Percentiles rank a stretch among this genome's conserved stretches.
Evolutionary conservation across 768 basidiomycete species (phyloP).

Genomic region (Stropharia rugosoannulata): DNA sequence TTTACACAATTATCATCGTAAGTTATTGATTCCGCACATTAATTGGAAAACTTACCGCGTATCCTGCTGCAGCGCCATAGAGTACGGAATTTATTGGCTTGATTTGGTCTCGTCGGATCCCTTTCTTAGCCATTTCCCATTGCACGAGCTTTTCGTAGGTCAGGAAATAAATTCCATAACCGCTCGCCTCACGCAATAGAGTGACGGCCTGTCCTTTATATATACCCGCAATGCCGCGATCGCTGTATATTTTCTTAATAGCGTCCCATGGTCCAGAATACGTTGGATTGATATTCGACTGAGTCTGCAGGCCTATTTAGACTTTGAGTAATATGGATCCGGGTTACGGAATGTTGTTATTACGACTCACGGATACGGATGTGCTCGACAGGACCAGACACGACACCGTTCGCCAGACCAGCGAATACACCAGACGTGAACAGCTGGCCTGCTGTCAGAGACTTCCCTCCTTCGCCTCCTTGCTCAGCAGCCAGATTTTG

Average conservation of each 20-base stretch:
- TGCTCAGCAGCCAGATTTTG: constrained; percentile 57
- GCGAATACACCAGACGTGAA: constrained; percentile 79
- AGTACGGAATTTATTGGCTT: constrained; percentile 74
- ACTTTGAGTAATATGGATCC: constrained; percentile 5
- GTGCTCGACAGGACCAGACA: constrained; percentile 96
- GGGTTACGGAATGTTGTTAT: not conserved
- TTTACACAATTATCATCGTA: constrained; percentile 25
- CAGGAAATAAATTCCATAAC: constrained; percentile 88
- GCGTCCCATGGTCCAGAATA: constrained; percentile 90
- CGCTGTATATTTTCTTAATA: constrained; percentile 75
- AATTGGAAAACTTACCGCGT: constrained; percentile 58
- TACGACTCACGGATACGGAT: constrained; percentile 83
- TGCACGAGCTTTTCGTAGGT: constrained; percentile 93
- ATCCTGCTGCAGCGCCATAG: constrained; percentile 91
- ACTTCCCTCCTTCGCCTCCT: constrained; percentile 66
- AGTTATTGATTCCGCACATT: not conserved
- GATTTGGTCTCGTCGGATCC: constrained; percentile 75
- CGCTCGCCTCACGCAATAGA: constrained; percentile 76
- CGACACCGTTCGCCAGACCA: constrained; percentile 87
- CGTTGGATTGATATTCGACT: constrained; percentile 70
- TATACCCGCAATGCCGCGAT: constrained; percentile 78
- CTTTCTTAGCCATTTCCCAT: constrained; percentile 73
- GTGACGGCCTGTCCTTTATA: constrained; percentile 94
- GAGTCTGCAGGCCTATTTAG: constrained; percentile 81
- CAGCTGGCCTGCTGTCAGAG: constrained; percentile 63